Conservation (phyloP, 1,284 basidiomycete genomes). For the Golubevia pallescens region DNA sequence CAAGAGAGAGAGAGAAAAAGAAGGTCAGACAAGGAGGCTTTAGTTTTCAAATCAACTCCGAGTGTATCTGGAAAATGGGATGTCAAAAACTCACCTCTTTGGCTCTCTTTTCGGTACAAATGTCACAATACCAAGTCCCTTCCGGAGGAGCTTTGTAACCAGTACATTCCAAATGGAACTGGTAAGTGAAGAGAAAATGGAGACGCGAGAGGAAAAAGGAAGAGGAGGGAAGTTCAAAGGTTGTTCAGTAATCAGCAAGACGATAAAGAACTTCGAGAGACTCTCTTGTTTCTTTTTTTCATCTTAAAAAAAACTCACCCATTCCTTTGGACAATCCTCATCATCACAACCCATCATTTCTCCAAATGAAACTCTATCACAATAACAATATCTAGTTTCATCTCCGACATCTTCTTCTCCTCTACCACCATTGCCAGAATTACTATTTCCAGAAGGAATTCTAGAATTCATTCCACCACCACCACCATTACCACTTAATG, state of each 20-base stretch:
- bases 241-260: too few species aligned
- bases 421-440: not conserved
- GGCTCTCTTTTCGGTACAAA: constrained; percentile 43
- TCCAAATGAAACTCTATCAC: constrained; percentile 29
- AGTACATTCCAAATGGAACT: constrained; percentile 44
- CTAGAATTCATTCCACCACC: not conserved
- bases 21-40: too few species aligned
- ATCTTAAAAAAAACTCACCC: constrained; percentile 19
- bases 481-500: not conserved
- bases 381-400: constrained; percentile 31
- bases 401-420: not conserved
- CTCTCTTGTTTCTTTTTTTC: too few species aligned
- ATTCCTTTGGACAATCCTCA: constrained; percentile 35
- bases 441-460: not conserved
- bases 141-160: constrained; percentile 54
- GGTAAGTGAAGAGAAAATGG: too few species aligned
- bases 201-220: not conserved
- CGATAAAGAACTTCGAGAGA: not conserved
- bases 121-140: constrained; percentile 59
- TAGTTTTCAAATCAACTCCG: not conserved
- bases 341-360: constrained; percentile 51
- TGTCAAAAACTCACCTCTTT: not conserved
- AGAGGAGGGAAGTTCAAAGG: not conserved
- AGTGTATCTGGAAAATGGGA: not conserved
- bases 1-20: too few species aligned